Conservation (phyloP, 805 yeast species). For the Blastobotrys robertii region DNA sequence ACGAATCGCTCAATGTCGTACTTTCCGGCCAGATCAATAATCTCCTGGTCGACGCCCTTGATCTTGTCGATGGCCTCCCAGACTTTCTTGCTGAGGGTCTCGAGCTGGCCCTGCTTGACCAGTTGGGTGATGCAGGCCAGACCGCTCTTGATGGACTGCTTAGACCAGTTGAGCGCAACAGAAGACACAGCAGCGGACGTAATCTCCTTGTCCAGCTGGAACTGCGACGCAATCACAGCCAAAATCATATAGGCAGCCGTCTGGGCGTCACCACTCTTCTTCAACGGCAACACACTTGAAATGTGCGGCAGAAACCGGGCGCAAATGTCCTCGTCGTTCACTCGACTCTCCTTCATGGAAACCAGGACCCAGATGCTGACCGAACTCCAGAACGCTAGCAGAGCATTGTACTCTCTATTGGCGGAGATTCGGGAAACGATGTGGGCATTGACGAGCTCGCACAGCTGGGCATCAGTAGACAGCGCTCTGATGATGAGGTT, state of each 20-base stretch:
- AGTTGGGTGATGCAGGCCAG: constrained; percentile 27
- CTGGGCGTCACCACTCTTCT: constrained; percentile 46
- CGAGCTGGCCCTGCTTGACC: constrained; percentile 13
- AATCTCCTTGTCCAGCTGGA: constrained; percentile 48
- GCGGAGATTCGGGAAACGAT: constrained; percentile 40
- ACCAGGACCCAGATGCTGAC: constrained; percentile 59
- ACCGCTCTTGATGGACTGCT: constrained; percentile 23
- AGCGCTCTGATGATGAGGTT: constrained; percentile 64
- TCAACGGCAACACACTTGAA: constrained; percentile 22
- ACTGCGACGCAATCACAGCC: constrained; percentile 66
- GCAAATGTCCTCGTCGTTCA: constrained; percentile 25
- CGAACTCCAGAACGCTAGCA: constrained; percentile 72
- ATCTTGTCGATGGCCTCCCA: constrained; percentile 15
- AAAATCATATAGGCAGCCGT: constrained; percentile 76
- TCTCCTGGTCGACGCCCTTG: constrained; percentile 16
- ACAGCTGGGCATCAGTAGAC: constrained; percentile 52
- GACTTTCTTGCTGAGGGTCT: constrained; percentile 13
- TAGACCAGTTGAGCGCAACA: constrained; percentile 38
- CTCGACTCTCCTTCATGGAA: constrained; percentile 39
- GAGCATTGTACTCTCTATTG: constrained; percentile 52
- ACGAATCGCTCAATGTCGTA: constrained; percentile 34
- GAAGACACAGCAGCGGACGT: constrained; percentile 53
- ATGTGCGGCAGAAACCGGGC: constrained; percentile 27
- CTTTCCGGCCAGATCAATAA: constrained; percentile 19
- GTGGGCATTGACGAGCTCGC: constrained; percentile 54